Evolutionary conservation across 306 rosid species (phyloP), one percentile per base, ranked within the genome.

Genomic region (Prinsepia uniflora): DNA sequence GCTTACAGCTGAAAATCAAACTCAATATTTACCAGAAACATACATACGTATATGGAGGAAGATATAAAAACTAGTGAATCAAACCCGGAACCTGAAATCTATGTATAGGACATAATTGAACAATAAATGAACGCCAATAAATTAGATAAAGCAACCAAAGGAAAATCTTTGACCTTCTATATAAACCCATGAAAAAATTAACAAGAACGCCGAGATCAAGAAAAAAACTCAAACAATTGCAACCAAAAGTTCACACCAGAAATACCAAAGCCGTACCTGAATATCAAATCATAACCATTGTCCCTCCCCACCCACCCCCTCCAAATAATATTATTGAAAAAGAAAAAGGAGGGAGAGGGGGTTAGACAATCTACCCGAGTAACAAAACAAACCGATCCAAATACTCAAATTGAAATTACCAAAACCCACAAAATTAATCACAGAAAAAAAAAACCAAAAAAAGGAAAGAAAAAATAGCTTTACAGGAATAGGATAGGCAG

Each of bases 371-470:
- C 74, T 30, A 30, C 36, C 76, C 9, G 68, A 63, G 68, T 72
- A 68, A 52, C 36, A 54, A 76, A 72, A 15, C 75, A 75, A 69
- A 67, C 83, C 78, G 80, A 83, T 84, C 88, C 77, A 48, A 68
- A 72, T 5, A 71, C 47, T 52, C 14, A 73, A 48, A 65, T 77
- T 48, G 22, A 68, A 77, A 55, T 12, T 7, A 76, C 68, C 72
- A 17, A 74, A 45, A 30, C 74, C 44, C 49, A 47, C n/a, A 63
- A 56, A 22, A 55, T 11, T 71, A 63, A 54, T 30, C 70, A 63
- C 34, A 79, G 68, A 56, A 46, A 71, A 4, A 30, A 66, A 61
- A 67, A 64, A 2, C 3, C 5, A 1, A 52, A 56, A 70, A 41
- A 45, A 18, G 67, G 10, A 8, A 39, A 50, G 18, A 6, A 47